These are phyloP conservation scores for Exophiala mesophila DNA, from an alignment of 2,329 filamentous ascomycete genomes.

Conservation along the genomic window DNA sequence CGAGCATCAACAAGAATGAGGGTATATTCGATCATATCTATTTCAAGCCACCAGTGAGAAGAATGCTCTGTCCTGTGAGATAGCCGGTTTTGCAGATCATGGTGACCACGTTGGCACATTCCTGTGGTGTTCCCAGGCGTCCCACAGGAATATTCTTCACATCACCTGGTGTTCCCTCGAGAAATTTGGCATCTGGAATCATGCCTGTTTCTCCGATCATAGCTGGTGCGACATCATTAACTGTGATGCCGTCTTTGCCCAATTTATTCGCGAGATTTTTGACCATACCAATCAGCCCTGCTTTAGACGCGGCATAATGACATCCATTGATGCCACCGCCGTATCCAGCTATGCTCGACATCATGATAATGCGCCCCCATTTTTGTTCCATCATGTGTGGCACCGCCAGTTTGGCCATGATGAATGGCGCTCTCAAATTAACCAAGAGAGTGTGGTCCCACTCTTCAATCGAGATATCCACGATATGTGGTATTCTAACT, in stretches of 20 bases:
- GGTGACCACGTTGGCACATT: conserved; percentile 57
- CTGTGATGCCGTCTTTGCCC: conserved; percentile 57
- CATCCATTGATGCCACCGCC: conserved; percentile 62
- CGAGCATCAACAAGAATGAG: no score
- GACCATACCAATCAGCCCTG: conserved; percentile 61
- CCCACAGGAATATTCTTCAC: conserved; percentile 57
- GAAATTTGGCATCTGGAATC: conserved; percentile 53
- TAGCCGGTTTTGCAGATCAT: conserved; percentile 60
- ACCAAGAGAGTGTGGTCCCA: conserved; percentile 60
- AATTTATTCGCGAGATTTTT: conserved; percentile 58
- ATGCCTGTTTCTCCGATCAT: conserved; percentile 64
- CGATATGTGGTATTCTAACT: conserved; percentile 52
- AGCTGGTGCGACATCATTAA: conserved; percentile 64
- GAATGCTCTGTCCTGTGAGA: conserved; percentile 53
- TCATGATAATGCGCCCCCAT: conserved; percentile 62
- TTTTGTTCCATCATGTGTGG: conserved; percentile 55
- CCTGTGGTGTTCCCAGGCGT: conserved; percentile 53
- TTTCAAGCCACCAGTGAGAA: conserved; percentile 51
- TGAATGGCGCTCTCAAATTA: conserved; percentile 59
- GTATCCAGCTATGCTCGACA: conserved; percentile 59
- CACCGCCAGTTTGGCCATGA: conserved; percentile 56
- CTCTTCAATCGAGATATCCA: conserved; percentile 59
- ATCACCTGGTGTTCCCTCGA: conserved; percentile 52
- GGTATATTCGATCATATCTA: no score
- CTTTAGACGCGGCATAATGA: conserved; percentile 52